A percentile compares a stretch with the other conserved stretches of the same genome.
These are phyloP conservation scores for Annona cherimola DNA, from an alignment of 164 flowering plant species.

Conservation along the genomic window DNA sequence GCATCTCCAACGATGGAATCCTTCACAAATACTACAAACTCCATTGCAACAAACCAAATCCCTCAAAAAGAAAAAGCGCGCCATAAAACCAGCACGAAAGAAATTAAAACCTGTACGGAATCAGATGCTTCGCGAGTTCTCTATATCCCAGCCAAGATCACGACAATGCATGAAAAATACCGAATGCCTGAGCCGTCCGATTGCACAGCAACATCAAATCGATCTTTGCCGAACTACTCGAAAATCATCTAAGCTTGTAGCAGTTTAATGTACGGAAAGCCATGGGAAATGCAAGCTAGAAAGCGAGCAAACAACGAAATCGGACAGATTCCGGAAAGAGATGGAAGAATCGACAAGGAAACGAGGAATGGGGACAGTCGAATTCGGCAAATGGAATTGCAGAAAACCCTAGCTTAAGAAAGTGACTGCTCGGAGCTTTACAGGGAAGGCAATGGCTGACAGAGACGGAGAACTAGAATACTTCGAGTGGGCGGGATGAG, in stretches of 20 bases:
- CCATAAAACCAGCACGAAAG: not conserved
- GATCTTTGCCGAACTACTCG: not conserved
- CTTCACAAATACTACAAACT: not conserved
- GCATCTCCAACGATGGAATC: not conserved
- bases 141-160: not conserved
- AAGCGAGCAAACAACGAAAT: not conserved
- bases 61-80: not conserved
- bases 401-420: slow-evolving; percentile 6
- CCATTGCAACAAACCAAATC: not conserved
- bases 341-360: not conserved
- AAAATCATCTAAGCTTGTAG: not conserved
- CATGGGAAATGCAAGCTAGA: not conserved
- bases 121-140: not conserved
- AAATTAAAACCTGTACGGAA: not conserved
- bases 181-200: not conserved
- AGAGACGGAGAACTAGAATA: not conserved
- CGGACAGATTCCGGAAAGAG: not conserved
- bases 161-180: not conserved
- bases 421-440: not conserved
- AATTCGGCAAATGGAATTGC: not conserved
- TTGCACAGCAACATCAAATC: not conserved
- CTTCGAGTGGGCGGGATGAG: not conserved
- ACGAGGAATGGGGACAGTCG: not conserved
- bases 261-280: not conserved
- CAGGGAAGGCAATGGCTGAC: not conserved